phyloP scores from a whole-genome alignment of 202 grass and related monocot species.

The Panicum hallii region DNA sequence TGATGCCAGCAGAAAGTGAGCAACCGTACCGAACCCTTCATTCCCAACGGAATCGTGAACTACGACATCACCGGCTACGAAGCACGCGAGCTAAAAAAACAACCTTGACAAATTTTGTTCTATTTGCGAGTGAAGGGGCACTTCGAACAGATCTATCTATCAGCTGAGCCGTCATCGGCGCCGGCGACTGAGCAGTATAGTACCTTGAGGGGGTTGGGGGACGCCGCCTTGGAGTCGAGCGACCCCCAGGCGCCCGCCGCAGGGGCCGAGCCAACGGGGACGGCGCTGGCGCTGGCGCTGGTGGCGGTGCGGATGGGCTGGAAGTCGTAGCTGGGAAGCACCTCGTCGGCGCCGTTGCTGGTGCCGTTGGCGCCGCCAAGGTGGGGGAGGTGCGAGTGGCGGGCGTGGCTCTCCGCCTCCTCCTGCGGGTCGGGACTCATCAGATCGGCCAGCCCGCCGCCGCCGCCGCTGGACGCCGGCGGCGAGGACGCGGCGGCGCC shows the following conservation, averaged over 20 bases:
- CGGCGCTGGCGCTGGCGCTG: conserved; percentile 28
- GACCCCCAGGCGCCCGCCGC: conserved; percentile 52
- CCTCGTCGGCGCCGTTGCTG: conserved; percentile 48
- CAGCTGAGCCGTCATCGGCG: background rate
- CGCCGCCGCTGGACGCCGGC: conserved; percentile 7
- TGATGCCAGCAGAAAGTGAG: background rate
- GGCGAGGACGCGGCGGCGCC: conserved; percentile 10
- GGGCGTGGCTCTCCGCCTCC: conserved; percentile 36
- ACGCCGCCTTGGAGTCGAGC: conserved; percentile 65
- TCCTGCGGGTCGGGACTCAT: conserved; percentile 70
- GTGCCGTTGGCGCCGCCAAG: conserved; percentile 35
- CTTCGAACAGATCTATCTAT: conserved; percentile 49
- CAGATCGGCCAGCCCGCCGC: conserved; percentile 62
- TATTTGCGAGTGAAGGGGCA: background rate
- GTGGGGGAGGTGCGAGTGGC: conserved; percentile 20
- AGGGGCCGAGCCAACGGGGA: conserved; percentile 15
- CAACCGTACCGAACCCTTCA: background rate
- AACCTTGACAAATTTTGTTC: background rate
- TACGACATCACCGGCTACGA: background rate
- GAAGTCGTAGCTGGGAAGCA: conserved; percentile 88
- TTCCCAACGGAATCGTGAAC: background rate
- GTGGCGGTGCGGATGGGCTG: conserved; percentile 69
- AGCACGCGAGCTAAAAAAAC: background rate
- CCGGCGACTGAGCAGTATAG: background rate
- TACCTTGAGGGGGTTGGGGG: conserved; percentile 62